Base-by-base conservation (phyloP, 805 yeast genomes). In the Kodamaea laetipori region DNA sequence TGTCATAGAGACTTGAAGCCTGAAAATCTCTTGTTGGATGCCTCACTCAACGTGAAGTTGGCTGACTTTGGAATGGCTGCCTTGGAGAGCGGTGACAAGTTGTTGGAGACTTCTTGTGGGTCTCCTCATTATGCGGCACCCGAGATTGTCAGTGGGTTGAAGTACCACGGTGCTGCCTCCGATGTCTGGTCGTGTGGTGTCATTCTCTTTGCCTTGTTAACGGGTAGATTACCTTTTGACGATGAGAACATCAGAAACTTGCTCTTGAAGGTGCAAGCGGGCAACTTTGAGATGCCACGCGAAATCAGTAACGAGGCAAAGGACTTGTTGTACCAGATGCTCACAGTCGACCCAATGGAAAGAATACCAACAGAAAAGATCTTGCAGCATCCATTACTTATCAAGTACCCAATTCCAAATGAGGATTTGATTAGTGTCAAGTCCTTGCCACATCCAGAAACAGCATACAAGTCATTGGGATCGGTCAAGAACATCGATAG, bases 11-110 rank as follows among this genome's bases (percentile, higher is more conserved):
- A 86, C 63, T 71, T 86, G 58, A 86, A 86, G 60, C 92, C 94
- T 3, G 95, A 86, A 58, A 86, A 86, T 60, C 70, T 86, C 46
- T 60, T 86, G 44, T 66, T 86, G 18, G 94, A 86, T 63, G 74
- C 76, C 37, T 73, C 79, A 43, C 74, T 80, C 47, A 82, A 80
- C 51, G 84, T 86, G 43, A 86, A 86, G 56, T 80, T 86, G 51
- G 94, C 94, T 3, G 95, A 86, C 66, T 86, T 86, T 57, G 95
- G 95, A 43, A 86, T 86, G 95, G 95, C 95, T 19, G 94, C 94
- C 16, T 69, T 86, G 47, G 92, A 86, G 60, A 76, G 81, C 48
- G 80, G 80, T 44, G 87, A 82, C 42, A 78, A 78, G 60, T 66
- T 86, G 43, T 68, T 86, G 41, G 89, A 84, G 61, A 86, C 95